Evolutionary conservation across 805 yeast genomes (phyloP).

Genomic region (Starmerella potacharoeniae): DNA sequence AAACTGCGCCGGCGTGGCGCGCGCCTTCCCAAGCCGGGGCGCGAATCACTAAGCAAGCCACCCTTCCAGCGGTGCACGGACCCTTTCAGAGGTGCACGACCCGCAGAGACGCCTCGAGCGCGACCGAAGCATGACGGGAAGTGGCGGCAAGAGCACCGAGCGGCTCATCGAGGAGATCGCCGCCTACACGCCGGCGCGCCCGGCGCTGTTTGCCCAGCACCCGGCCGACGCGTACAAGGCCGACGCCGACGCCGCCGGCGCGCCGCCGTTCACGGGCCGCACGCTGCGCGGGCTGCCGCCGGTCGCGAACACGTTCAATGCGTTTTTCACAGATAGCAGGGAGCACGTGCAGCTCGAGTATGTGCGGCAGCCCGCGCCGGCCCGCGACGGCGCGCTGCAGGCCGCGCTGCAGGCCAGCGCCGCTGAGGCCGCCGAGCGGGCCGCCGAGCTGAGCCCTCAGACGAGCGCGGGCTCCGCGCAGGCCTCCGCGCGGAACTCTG

Average conservation of each 20-base stretch:
- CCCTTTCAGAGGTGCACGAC: neutral
- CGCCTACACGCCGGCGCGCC: slow-evolving; percentile 18
- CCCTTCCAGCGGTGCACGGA: neutral
- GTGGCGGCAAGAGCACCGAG: slow-evolving; percentile 17
- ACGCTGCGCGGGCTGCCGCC: slow-evolving; percentile 2
- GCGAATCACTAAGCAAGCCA: slow-evolving; percentile 1
- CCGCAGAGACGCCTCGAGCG: neutral
- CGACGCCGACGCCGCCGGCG: neutral
- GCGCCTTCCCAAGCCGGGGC: neutral
- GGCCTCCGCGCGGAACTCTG: too few species aligned
- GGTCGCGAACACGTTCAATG: slow-evolving; percentile 6
- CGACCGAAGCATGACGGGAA: slow-evolving; percentile 4
- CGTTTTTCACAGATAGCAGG: slow-evolving; percentile 16
- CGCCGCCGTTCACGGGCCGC: slow-evolving; percentile 8
- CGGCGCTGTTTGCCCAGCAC: slow-evolving; percentile 8
- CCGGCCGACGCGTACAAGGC: slow-evolving; percentile 12
- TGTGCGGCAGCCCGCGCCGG: neutral
- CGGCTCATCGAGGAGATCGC: slow-evolving; percentile 27
- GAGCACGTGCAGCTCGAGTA: slow-evolving; percentile 22
- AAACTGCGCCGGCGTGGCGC: neutral
- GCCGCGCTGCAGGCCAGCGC: too few species aligned
- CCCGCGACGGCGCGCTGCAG: too few species aligned
- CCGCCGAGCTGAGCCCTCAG: too few species aligned
- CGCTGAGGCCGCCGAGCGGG: too few species aligned
- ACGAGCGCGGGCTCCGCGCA: too few species aligned